phyloP scores from a whole-genome alignment of 306 rosid species.

The Prinsepia uniflora region DNA sequence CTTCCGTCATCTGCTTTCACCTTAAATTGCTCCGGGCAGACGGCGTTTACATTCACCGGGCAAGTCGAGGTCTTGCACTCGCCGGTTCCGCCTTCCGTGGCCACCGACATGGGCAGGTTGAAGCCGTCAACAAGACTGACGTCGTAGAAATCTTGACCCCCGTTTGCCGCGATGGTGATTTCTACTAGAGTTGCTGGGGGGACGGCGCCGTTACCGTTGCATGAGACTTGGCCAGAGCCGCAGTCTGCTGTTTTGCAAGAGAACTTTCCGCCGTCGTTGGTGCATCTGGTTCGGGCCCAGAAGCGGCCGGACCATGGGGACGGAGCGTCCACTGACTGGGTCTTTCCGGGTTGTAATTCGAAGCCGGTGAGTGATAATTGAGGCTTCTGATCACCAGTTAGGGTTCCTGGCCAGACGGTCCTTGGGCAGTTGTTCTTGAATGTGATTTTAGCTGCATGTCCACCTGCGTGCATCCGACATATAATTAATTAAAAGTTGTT shows the following conservation, averaged over 20 bases:
- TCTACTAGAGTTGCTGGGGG: conserved; percentile 59
- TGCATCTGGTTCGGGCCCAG: conserved; percentile 57
- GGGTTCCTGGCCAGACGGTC: conserved; percentile 30
- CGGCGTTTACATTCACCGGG: conserved; percentile 37
- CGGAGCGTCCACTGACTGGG: conserved; percentile 14
- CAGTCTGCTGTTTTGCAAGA: conserved; percentile 64
- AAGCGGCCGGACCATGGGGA: conserved; percentile 63
- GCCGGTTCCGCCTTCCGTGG: conserved; percentile 40
- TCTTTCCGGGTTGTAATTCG: conserved; percentile 3
- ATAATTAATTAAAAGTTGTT: neutral
- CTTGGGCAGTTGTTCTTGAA: conserved; percentile 21
- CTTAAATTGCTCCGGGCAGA: conserved; percentile 43
- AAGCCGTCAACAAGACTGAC: conserved; percentile 73
- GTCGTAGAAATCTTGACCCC: conserved; percentile 60
- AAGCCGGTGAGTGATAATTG: conserved; percentile 20
- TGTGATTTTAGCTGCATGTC: conserved; percentile 4
- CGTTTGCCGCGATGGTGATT: conserved; percentile 44
- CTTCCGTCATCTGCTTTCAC: neutral
- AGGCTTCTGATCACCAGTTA: neutral
- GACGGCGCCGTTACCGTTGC: conserved; percentile 37
- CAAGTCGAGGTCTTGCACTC: conserved; percentile 53
- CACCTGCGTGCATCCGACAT: neutral
- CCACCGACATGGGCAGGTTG: conserved; percentile 54
- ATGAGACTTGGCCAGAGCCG: conserved; percentile 47
- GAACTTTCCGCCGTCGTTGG: conserved; percentile 44